phyloP scores from a whole-genome alignment of 2,329 filamentous ascomycete species.

The Rhinocladiella mackenziei region DNA sequence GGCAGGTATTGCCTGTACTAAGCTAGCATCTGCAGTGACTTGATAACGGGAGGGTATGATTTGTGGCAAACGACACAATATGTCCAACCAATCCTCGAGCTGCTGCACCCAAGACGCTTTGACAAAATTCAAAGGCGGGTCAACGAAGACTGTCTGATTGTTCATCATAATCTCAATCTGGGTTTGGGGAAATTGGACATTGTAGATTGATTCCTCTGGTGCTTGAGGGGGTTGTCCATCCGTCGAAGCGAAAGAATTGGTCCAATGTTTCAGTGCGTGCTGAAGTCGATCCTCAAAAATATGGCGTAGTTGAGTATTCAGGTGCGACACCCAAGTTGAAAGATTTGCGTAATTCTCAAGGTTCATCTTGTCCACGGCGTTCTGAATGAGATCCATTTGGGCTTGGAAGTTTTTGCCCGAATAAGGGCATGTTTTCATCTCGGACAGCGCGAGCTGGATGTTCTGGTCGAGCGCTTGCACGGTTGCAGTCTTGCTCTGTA shows the following conservation, averaged over 20 bases:
- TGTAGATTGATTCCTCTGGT: slow-evolving; percentile 30
- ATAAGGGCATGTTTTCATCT: slow-evolving; percentile 81
- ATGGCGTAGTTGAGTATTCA: slow-evolving; percentile 80
- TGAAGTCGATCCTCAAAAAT: slow-evolving; percentile 79
- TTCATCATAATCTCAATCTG: slow-evolving; percentile 95
- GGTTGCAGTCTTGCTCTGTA: slow-evolving; percentile 82
- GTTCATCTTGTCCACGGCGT: slow-evolving; percentile 91
- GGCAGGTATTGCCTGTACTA: slow-evolving; percentile 60
- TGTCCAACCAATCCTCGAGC: slow-evolving; percentile 86
- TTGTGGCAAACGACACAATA: slow-evolving; percentile 87
- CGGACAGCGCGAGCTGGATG: slow-evolving; percentile 73
- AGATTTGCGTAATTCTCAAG: slow-evolving; percentile 95
- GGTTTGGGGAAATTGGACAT: slow-evolving; percentile 49
- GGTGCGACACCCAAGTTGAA: slow-evolving; percentile 77
- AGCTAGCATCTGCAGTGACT: slow-evolving; percentile 65
- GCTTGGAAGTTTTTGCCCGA: slow-evolving; percentile 73
- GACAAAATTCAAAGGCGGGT: slow-evolving; percentile 86
- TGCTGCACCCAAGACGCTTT: slow-evolving; percentile 91
- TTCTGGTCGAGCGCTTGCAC: slow-evolving; percentile 75
- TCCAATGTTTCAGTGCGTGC: slow-evolving; percentile 81
- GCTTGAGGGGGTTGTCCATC: slow-evolving; percentile 24
- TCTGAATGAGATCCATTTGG: slow-evolving; percentile 80
- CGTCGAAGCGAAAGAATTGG: slow-evolving; percentile 69
- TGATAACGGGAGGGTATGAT: slow-evolving; percentile 95
- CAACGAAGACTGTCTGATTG: slow-evolving; percentile 94